Base-by-base conservation (phyloP, 495 filamentous ascomycete genomes). In the Thozetella sp. region DNA sequence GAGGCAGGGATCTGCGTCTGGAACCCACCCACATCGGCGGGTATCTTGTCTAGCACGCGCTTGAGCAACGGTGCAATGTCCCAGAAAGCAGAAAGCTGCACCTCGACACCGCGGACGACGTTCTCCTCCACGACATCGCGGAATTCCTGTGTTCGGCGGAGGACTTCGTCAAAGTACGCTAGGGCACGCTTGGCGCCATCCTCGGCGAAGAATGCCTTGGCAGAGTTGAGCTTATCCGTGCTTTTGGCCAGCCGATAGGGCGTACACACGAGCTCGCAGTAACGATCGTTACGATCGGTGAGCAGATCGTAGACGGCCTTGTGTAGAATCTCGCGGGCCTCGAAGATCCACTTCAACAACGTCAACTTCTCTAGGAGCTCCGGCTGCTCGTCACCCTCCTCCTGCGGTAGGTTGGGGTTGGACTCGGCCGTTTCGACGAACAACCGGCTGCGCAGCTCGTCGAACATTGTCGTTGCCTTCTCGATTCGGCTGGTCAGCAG, bases 331-430 rank as follows among this genome's bases (percentile, higher is more conserved):
- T 99, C 96, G 4, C 93, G 88, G 4, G 90, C 90, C 66, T 99
- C 95, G 65, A 97, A 98, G 25, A 98, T 88, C 95, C 95, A 99
- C 67, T 99, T 99, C 11, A 98, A 80, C 24, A 96, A 86, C 0
- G 95, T 98, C 2, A 99, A 81, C 62, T 95, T 95, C 73, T 99
- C 95, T 1, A 97, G 80, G 0, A 98, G 80, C 75, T 98, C 96
- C 0, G 95, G 93, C 68, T 94, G 90, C 69, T 97, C 94, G 65
- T 97, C 93, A 56, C 94, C 94, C 72, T 97, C 93, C 72, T 96
- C 93, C 65, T 97, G 93, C 0, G 92, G 88, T 56, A 89, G 82
- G 63, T 95, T 92, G 2, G 92, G 92, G 56, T 87, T 86, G 13
- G 83, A 83, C 27, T 85, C 78, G 61, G 86, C 89, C 0, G 88